Evolutionary conservation across 805 yeast genomes (phyloP).

Genomic region (Nakazawaea ishiwadae): DNA sequence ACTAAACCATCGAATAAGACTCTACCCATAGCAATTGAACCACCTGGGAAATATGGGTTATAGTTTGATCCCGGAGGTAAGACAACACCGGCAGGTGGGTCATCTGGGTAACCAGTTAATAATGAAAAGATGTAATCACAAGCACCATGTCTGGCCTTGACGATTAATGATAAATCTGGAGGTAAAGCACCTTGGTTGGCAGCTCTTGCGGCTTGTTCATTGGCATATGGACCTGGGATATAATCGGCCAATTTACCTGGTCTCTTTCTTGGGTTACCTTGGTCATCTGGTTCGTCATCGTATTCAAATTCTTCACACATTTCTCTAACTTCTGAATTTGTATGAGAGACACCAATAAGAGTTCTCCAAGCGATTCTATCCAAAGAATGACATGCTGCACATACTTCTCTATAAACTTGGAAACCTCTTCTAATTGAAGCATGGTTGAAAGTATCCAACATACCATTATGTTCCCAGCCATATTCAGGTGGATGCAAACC

Average conservation of each 20-base stretch:
- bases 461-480: slow-evolving; percentile 93
- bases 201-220: slow-evolving; percentile 99
- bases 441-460: slow-evolving; percentile 88
- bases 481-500: slow-evolving; percentile 94
- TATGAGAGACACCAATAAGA: slow-evolving; percentile 94
- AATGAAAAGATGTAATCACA: slow-evolving; percentile 91
- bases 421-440: slow-evolving; percentile 97
- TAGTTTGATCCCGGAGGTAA: slow-evolving; percentile 94
- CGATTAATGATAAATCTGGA: slow-evolving; percentile 94
- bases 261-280: slow-evolving; percentile 97
- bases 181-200: slow-evolving; percentile 99
- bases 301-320: slow-evolving; percentile 97
- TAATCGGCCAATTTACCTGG: slow-evolving; percentile 96
- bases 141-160: slow-evolving; percentile 99
- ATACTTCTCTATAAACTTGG: slow-evolving; percentile 97
- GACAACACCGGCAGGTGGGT: slow-evolving; percentile 94
- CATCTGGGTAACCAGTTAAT: slow-evolving; percentile 98
- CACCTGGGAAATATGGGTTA: slow-evolving; percentile 99
- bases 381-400: slow-evolving; percentile 98
- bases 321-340: slow-evolving; percentile 82
- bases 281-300: slow-evolving; percentile 94
- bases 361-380: slow-evolving; percentile 99
- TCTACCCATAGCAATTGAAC: slow-evolving; percentile 98
- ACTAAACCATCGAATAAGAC: slow-evolving; percentile 96
- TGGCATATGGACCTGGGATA: slow-evolving; percentile 92